Evolutionary conservation across 1,284 basidiomycete genomes (phyloP).

Genomic region (Stygiomarasmius scandens): DNA sequence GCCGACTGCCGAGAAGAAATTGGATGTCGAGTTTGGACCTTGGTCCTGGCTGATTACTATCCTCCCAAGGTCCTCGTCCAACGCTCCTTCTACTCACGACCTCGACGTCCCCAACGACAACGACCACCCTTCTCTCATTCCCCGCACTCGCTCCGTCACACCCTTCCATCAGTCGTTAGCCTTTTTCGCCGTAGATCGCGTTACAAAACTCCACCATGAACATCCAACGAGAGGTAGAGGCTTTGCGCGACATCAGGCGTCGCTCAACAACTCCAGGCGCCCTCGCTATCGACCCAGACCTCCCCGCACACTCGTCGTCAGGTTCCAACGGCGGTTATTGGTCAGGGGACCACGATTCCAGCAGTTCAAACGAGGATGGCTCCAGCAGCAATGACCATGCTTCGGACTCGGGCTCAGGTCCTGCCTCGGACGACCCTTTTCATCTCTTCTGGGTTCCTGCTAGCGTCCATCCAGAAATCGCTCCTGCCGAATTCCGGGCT

Average conservation of each 20-base stretch:
- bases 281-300: slow-evolving; percentile 84
- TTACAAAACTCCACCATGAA: slow-evolving; percentile 52
- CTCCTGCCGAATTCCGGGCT: slow-evolving; percentile 91
- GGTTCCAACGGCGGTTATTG: slow-evolving; percentile 60
- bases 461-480: slow-evolving; percentile 94
- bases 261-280: slow-evolving; percentile 81
- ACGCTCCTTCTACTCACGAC: slow-evolving; percentile 1
- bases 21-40: background rate
- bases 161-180: background rate
- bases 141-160: background rate
- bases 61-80: slow-evolving; percentile 6
- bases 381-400: slow-evolving; percentile 31
- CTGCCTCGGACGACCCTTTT: slow-evolving; percentile 66
- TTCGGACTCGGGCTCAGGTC: slow-evolving; percentile 24
- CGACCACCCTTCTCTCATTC: slow-evolving; percentile 1
- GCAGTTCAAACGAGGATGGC: slow-evolving; percentile 43
- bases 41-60: background rate
- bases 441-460: slow-evolving; percentile 99
- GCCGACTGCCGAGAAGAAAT: background rate
- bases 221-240: slow-evolving; percentile 86
- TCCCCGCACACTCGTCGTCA: slow-evolving; percentile 66
- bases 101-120: background rate
- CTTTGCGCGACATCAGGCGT: slow-evolving; percentile 78
- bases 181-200: background rate
- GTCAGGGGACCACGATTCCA: slow-evolving; percentile 49